Evolutionary conservation across 257 asterid species (phyloP).

Genomic region (Nemophila menziesii): DNA sequence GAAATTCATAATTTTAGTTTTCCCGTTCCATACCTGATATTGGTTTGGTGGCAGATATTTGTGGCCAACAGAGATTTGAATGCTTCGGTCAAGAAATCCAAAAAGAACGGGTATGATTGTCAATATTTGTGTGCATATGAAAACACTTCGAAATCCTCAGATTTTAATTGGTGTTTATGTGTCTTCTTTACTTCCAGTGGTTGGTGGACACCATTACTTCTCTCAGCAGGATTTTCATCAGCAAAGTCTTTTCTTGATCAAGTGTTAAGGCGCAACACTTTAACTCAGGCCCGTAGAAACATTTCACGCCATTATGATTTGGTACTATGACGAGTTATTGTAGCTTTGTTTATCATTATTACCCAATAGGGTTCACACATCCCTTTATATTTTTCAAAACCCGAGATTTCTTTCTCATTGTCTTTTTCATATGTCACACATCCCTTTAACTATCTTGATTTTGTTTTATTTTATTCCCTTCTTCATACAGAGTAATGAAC

Average conservation of each 20-base stretch:
- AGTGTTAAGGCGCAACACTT: slow-evolving; percentile 55
- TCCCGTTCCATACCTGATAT: slow-evolving; percentile 4
- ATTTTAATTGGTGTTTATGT: not conserved
- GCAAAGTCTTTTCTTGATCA: slow-evolving; percentile 74
- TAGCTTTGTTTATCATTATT: too few species aligned
- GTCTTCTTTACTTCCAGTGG: slow-evolving; percentile 31
- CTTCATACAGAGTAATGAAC: slow-evolving; percentile 67
- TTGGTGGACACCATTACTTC: too few species aligned
- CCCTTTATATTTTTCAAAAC: too few species aligned
- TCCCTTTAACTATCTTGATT: too few species aligned
- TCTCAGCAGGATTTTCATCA: slow-evolving; percentile 53
- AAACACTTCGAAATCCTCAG: too few species aligned
- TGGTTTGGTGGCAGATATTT: slow-evolving; percentile 48
- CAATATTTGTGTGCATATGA: too few species aligned
- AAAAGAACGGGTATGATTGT: slow-evolving; percentile 25
- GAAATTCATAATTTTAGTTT: not conserved
- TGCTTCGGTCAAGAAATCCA: slow-evolving; percentile 33
- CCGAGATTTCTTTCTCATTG: too few species aligned
- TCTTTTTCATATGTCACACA: too few species aligned
- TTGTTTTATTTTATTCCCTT: slow-evolving; percentile 2
- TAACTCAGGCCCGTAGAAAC: slow-evolving; percentile 70
- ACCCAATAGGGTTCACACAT: too few species aligned
- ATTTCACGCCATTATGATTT: slow-evolving; percentile 80
- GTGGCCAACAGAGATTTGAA: slow-evolving; percentile 76
- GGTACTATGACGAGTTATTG: too few species aligned